Base-by-base conservation (phyloP, 805 yeast genomes). In the Myxozyma monticola region DNA sequence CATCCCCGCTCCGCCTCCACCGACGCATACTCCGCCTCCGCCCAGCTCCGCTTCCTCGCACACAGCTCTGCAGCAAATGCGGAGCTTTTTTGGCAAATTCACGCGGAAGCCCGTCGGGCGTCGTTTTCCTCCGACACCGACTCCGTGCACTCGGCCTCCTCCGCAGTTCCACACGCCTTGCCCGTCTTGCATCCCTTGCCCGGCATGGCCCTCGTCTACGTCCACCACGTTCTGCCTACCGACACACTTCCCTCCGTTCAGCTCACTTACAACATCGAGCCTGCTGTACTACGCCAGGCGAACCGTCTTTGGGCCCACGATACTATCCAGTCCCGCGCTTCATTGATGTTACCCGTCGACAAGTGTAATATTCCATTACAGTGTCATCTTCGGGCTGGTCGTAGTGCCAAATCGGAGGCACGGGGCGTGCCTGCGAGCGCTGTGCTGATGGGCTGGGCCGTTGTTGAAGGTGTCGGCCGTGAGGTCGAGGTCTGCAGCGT, bases 241-340 rank as follows among this genome's bases (percentile, higher is more conserved):
- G 62, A 60, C 39, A 60, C 62, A 9, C 43, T 60, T 10, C 55
- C 60, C 9, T 42, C 63, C 3, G 38, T 60, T 14, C 45, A 39
- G 9, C 51, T 60, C 22, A 36, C 49, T 8, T 60, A 60, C 40
- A 40, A 48, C 18, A 44, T 51, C 18, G 44, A 61, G 15, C 51
- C 59, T 9, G 43, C 54, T 1, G 26, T 42, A 14, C 31, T 60
- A 14, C 42, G 51, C 14, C 34, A 40, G 33, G 54, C 62, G 5
- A 60, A 60, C 42, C 46, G 62, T 6, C 41, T 60, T 26, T 59
- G 62, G 62, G 41, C 56, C 4, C 40, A 54, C 37, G 62, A 60
- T 47, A 25, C 55, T 12, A 58, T 60, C 41, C 62, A 60, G n/a
- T 31, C 56, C 25, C 58, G 60, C 25, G 37, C 51, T 9, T 24